Evolutionary conservation across 768 basidiomycete genomes (phyloP), one percentile per base, ranked within the genome.

Genomic region (Solioccasus polychromus): DNA sequence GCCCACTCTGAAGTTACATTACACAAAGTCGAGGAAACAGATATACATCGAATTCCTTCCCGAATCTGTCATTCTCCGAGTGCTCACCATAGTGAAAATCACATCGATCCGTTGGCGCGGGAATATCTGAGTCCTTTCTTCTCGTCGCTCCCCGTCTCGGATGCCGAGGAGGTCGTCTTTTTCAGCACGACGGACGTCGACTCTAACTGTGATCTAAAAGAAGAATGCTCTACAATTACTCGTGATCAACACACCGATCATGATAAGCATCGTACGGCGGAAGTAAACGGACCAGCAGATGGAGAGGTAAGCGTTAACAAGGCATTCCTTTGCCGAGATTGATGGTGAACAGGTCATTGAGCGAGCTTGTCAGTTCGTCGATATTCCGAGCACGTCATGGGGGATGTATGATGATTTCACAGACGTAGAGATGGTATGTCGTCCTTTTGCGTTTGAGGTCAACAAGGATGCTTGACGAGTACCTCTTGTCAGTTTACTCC

Each of bases 81-180:
- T 20, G 22, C 22, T 12, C 38, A 34, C 14, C 26, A 39, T 19
- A 22, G n/a, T 20, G 24, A 25, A 35, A 18, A 7, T 7, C 23
- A 1, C 20, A 15, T 28, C 30, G 9, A 24, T 26, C 22, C 34
- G 20, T 45, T 56, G 8, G 19, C 17, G 22, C 38, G 35, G 17
- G 34, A 44, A 22, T 45, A 39, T 15, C 29, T 40, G 2, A 24
- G 32, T n/a, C 40, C 34, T 9, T 40, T 51, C 30, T 18, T 47
- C 5, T 50, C 44, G 25, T 36, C 52, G 2, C 52, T 60, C 44
- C 55, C 51, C 28, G 38, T 43, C 18, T 55, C 50, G 12, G 55
- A 52, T 20, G 39, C 25, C 23, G 39, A 17, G 17, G 60, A 62
- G 24, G 18, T 51, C 18, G 18, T 39, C 18, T 60, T 54, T 46